Percentiles rank a stretch among this genome's conserved stretches.
Evolutionary conservation across 495 filamentous ascomycete genomes (phyloP).

Genomic region (Penicillium dipodomyicola): DNA sequence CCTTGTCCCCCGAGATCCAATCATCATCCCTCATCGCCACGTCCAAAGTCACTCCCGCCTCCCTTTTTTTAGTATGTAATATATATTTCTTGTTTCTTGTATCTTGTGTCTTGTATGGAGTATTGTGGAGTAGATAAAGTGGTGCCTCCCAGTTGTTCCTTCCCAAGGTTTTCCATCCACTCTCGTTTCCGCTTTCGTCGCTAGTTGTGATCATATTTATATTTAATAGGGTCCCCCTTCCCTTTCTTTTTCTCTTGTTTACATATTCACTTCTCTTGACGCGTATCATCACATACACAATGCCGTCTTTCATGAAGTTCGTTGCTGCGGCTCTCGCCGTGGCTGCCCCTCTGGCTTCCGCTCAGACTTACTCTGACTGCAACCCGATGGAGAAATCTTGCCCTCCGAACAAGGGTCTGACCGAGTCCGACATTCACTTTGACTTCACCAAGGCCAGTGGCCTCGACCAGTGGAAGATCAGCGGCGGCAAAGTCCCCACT

Average conservation of each 20-base stretch:
- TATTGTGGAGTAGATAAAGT: constrained; percentile 1
- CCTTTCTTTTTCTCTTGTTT: background rate
- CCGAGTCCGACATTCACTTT: constrained; percentile 49
- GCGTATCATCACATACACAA: constrained; percentile 17
- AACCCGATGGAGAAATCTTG: constrained; percentile 49
- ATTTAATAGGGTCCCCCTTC: background rate
- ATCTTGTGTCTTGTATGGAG: background rate
- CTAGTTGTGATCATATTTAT: background rate
- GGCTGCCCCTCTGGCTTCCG: constrained; percentile 35
- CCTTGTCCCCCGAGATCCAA: constrained; percentile 1
- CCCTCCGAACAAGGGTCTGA: constrained; percentile 59
- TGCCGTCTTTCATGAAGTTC: constrained; percentile 37
- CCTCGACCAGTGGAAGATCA: constrained; percentile 57
- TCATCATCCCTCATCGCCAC: background rate
- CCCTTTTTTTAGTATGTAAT: constrained; percentile 11
- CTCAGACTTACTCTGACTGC: constrained; percentile 50
- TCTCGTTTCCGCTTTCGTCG: constrained; percentile 2
- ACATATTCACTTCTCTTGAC: constrained; percentile 2
- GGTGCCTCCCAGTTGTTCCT: constrained; percentile 2
- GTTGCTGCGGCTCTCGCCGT: constrained; percentile 37
- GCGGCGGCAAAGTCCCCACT: constrained; percentile 52
- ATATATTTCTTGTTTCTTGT: background rate
- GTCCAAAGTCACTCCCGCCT: constrained; percentile 6
- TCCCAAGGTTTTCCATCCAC: background rate
- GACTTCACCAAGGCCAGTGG: constrained; percentile 62